Percentiles rank a stretch among this genome's conserved stretches.
These are phyloP conservation scores for Exobasidium rhododendri DNA, from an alignment of 1,284 basidiomycete genomes.

Conservation along the genomic window DNA sequence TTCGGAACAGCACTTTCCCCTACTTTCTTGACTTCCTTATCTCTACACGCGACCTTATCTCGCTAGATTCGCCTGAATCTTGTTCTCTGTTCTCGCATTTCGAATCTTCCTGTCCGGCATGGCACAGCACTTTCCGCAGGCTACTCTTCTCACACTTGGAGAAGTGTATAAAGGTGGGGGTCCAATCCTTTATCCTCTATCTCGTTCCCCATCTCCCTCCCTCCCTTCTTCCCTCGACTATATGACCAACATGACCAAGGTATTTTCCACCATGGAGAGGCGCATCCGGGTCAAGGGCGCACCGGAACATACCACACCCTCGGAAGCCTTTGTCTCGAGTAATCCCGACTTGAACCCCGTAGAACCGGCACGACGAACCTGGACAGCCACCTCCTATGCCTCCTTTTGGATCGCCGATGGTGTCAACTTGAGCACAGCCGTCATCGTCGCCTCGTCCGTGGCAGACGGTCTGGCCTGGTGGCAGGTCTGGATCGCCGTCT, in stretches of 20 bases:
- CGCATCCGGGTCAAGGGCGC: neutral
- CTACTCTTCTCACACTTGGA: too few species aligned
- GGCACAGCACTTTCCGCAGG: too few species aligned
- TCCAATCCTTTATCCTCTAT: neutral
- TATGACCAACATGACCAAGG: neutral
- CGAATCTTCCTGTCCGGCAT: too few species aligned
- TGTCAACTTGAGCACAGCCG: conserved; percentile 41
- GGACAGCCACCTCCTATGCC: conserved; percentile 34
- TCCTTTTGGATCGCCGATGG: conserved; percentile 50
- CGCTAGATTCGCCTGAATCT: too few species aligned
- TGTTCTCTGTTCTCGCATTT: too few species aligned
- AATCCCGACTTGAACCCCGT: conserved; percentile 44
- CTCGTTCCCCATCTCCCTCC: neutral
- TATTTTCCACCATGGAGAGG: neutral
- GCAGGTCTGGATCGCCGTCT: conserved; percentile 39
- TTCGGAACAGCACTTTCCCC: too few species aligned
- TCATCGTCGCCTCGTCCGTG: conserved; percentile 27
- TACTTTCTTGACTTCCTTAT: too few species aligned
- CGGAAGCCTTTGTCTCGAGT: conserved; percentile 22
- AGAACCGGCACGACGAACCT: conserved; percentile 32
- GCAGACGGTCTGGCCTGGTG: conserved; percentile 40
- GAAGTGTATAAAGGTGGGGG: too few species aligned
- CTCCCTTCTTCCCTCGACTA: neutral
- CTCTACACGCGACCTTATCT: too few species aligned
- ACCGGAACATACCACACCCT: neutral